phyloP scores from a whole-genome alignment of 495 filamentous ascomycete species.

The Aspergillus nidulans region DNA sequence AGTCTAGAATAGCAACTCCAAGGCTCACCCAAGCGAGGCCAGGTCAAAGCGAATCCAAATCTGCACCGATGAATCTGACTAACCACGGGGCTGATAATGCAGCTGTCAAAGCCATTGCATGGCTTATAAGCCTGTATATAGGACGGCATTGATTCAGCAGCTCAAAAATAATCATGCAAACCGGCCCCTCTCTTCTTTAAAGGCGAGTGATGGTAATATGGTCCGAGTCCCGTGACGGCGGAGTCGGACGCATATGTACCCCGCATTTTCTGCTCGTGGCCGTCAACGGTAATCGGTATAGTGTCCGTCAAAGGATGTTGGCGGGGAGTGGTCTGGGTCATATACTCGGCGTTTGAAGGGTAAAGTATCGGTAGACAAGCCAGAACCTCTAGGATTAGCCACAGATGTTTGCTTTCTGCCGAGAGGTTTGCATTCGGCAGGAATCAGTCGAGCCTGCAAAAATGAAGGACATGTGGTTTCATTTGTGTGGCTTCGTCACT shows the following conservation, averaged over 20 bases:
- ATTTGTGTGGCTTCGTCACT: constrained; percentile 4
- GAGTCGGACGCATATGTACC: background rate
- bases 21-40: too few species aligned
- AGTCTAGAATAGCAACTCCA: background rate
- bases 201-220: background rate
- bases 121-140: too few species aligned
- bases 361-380: background rate
- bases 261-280: background rate
- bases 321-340: background rate
- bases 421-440: background rate
- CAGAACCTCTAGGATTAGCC: background rate
- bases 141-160: too few species aligned
- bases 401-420: background rate
- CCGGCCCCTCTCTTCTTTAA: too few species aligned
- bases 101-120: too few species aligned
- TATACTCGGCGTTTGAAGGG: background rate
- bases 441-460: background rate
- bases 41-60: too few species aligned
- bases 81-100: too few species aligned
- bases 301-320: background rate
- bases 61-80: too few species aligned
- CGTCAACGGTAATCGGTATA: too few species aligned
- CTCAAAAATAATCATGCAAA: too few species aligned
- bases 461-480: constrained; percentile 8
- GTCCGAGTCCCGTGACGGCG: background rate